Percentiles rank a stretch among this genome's conserved stretches.
Conservation (phyloP, 345 rosid species). For the Populus tremula region DNA sequence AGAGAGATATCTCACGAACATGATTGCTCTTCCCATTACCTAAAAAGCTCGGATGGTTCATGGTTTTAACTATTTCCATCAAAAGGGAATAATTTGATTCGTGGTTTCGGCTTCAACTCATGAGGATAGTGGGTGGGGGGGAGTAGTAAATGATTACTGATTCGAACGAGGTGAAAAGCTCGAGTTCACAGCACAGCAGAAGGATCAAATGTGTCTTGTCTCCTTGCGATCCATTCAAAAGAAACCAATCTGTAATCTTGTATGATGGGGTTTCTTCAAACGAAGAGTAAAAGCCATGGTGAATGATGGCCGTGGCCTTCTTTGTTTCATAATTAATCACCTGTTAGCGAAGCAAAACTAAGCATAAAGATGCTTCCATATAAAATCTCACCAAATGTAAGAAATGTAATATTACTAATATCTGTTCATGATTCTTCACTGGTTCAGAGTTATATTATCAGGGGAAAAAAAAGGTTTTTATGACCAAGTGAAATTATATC, state of each 20-base stretch:
- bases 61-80: constrained; percentile 2
- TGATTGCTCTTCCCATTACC: constrained; percentile 15
- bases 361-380: too few relatives aligned
- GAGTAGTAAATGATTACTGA: not conserved
- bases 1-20: not conserved
- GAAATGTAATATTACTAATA: too few relatives aligned
- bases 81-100: not conserved
- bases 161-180: not conserved
- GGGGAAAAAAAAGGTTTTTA: too few relatives aligned
- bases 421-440: too few relatives aligned
- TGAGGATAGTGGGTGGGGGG: too few relatives aligned
- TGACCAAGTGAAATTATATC: too few relatives aligned
- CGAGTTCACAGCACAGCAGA: not conserved
- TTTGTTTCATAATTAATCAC: not conserved
- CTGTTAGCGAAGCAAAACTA: too few relatives aligned
- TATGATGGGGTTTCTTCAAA: not conserved
- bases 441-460: too few relatives aligned
- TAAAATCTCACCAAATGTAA: too few relatives aligned
- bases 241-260: not conserved
- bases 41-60: not conserved
- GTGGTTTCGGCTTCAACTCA: too few relatives aligned
- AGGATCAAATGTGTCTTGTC: not conserved
- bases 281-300: not conserved
- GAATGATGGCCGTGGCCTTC: constrained; percentile 4
- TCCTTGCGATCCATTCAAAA: not conserved